Evolutionary conservation across 176 grass and related monocot genomes (phyloP), one percentile per base, ranked within the genome.

Genomic region (Aegilops sharonensis): DNA sequence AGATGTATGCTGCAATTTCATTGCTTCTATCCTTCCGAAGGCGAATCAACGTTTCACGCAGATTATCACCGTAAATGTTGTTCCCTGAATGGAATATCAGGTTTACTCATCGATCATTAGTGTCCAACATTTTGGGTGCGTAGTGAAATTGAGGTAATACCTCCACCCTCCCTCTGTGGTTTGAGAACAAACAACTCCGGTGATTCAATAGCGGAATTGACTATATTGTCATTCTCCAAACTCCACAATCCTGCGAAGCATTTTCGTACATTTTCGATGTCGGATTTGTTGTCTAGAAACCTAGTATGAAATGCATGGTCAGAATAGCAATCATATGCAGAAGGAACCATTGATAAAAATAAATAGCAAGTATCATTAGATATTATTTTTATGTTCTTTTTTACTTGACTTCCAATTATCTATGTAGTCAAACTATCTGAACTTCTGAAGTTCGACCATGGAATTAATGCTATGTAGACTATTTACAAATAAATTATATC

Each of bases 161-260:
- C 92, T 91, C 92, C 92, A 52, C 92, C 92, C 87, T 94, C 92
- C 85, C 89, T 81, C 72, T 94, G 92, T n/a, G 92, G 89, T 43
- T 94, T 94, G 45, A 94, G 80, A 78, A 94, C 92, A 91, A 84
- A 94, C 9, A 89, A 39, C 42, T 94, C 92, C 45, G 92, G 92
- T 12, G 85, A 87, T 72, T 94, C 83, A 64, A 91, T 89, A 67
- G 86, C 92, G 68, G 83, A 84, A 43, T 37, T 89, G 1, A 89
- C 32, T 50, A 83, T 68, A 67, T 27, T 79, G 11, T 82, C 56
- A 61, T 91, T 75, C 52, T 93, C 92, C 83, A 91, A 88, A 78
- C 86, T 91, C 92, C 92, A 93, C 21, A 93, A 78, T 32, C 92
- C 89, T 10, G 92, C 92, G 37, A 93, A 93, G 83, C 92, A 93